Conservation (phyloP, 495 filamentous ascomycete species). For the Bathelium albidoporum region DNA sequence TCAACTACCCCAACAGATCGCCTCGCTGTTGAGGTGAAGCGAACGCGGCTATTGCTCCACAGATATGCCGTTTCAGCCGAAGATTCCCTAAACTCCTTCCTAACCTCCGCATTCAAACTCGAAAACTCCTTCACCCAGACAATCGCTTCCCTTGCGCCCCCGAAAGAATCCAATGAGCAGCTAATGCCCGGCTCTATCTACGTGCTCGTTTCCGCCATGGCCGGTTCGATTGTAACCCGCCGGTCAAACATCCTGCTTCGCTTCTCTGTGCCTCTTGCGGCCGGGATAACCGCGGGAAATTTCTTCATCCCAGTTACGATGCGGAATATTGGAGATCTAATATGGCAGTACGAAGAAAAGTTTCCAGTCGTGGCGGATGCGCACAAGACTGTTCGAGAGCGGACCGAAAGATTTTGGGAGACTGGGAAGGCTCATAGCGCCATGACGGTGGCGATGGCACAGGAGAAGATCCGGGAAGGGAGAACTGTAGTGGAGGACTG, state of each 20-base stretch:
- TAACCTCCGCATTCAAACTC: conserved; percentile 63
- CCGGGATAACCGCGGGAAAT: conserved; percentile 30
- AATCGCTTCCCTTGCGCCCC: conserved; percentile 73
- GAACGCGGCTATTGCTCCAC: conserved; percentile 73
- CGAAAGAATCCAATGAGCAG: conserved; percentile 68
- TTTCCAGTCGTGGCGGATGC: conserved; percentile 69
- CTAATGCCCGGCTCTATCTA: conserved; percentile 80
- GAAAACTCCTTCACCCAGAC: conserved; percentile 81
- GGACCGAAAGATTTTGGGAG: conserved; percentile 55
- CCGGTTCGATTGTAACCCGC: conserved; percentile 75
- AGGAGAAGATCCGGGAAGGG: conserved; percentile 62
- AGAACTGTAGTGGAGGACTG: conserved; percentile 71
- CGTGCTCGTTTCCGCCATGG: conserved; percentile 84
- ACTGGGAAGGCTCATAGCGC: conserved; percentile 62
- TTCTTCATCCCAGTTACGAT: conserved; percentile 37
- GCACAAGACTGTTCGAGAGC: conserved; percentile 56
- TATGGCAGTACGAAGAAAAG: conserved; percentile 82
- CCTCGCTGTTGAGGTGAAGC: conserved; percentile 71
- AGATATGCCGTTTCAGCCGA: conserved; percentile 58
- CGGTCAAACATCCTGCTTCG: conserved; percentile 77
- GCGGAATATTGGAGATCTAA: conserved; percentile 70
- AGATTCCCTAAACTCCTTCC: conserved; percentile 62
- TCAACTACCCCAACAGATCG: conserved; percentile 71
- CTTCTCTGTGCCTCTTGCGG: conserved; percentile 44
- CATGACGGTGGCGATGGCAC: conserved; percentile 58